Evolutionary conservation across 306 rosid genomes (phyloP).

Genomic region (Cucurbita pepo): DNA sequence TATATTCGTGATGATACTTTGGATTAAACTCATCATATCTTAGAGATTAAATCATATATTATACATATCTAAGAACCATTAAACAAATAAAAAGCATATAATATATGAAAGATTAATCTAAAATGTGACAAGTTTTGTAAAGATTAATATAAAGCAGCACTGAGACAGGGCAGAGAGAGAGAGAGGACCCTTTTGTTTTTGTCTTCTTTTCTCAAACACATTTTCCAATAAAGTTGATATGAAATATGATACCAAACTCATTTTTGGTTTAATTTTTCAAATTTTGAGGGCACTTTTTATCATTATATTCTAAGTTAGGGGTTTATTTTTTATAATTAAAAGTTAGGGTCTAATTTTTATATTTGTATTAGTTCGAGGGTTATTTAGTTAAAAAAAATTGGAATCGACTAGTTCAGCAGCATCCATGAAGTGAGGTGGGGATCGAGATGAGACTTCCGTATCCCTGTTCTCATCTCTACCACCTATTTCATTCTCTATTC

Average conservation of each 20-base stretch:
- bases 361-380: no score
- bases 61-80: background rate
- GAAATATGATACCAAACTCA: background rate
- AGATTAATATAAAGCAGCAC: background rate
- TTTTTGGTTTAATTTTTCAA: no score
- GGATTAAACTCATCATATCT: background rate
- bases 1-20: background rate
- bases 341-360: no score
- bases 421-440: no score
- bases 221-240: background rate
- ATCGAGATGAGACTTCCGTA: no score
- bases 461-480: no score
- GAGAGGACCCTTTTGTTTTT: background rate
- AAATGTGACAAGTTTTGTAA: background rate
- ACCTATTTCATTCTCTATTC: no score
- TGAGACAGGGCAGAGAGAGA: background rate
- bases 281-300: no score
- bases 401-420: no score
- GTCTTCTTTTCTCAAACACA: constrained; percentile 1
- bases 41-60: background rate
- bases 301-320: no score
- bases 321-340: no score
- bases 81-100: background rate
- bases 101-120: background rate
- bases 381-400: no score